Conservation (phyloP, 306 rosid species). For the Rubus idaeus region DNA sequence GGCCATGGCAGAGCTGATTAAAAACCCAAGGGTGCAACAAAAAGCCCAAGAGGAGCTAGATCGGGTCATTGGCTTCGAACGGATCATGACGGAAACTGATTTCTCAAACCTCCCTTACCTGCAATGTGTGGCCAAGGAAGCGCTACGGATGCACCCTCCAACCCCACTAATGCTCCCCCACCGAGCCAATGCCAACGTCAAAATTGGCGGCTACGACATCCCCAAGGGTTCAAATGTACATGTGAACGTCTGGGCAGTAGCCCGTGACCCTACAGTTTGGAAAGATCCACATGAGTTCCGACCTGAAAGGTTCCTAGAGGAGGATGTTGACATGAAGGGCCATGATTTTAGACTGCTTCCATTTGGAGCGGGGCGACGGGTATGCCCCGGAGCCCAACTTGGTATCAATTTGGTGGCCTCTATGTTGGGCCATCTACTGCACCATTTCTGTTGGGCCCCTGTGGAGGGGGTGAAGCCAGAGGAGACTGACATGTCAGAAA, state of each 20-base stretch:
- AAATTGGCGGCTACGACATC: conserved; percentile 80
- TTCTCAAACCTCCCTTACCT: conserved; percentile 69
- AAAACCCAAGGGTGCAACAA: conserved; percentile 73
- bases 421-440: conserved; percentile 83
- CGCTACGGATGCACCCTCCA: conserved; percentile 82
- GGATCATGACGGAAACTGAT: conserved; percentile 60
- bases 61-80: conserved; percentile 58
- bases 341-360: conserved; percentile 76
- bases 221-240: conserved; percentile 86
- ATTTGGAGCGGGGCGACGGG: conserved; percentile 81
- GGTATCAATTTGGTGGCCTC: conserved; percentile 78
- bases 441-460: conserved; percentile 74
- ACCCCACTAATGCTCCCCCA: conserved; percentile 96
- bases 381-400: conserved; percentile 86
- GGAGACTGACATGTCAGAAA: conserved; percentile 80
- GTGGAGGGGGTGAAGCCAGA: conserved; percentile 45
- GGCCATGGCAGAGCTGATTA: conserved; percentile 86
- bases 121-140: conserved; percentile 78
- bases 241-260: conserved; percentile 86
- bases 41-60: conserved; percentile 88
- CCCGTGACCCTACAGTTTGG: conserved; percentile 73
- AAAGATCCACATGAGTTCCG: conserved; percentile 60
- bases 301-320: conserved; percentile 83
- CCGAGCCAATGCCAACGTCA: conserved; percentile 63
- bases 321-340: conserved; percentile 94